Evolutionary conservation across 139 green algal species (phyloP).

Genomic region (Deuterostichococcus epilithicus): DNA sequence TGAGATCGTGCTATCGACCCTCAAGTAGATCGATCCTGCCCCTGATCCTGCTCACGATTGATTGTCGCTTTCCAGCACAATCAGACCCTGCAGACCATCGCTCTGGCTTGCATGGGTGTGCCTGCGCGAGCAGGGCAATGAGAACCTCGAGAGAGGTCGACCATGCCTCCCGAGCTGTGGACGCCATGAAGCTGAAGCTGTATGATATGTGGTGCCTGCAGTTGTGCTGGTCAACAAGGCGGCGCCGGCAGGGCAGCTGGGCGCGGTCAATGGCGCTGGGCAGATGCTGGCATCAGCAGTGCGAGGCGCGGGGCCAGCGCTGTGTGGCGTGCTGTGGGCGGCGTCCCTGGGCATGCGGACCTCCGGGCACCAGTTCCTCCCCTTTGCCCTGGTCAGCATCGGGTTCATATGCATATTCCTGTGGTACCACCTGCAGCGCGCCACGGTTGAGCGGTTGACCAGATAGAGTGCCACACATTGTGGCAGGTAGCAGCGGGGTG

Average conservation of each 20-base stretch:
- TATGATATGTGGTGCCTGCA: constrained; percentile 35
- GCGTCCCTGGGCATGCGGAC: constrained; percentile 24
- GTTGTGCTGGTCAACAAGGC: constrained; percentile 46
- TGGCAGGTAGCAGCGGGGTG: too few species aligned
- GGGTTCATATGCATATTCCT: not conserved
- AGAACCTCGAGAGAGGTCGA: too few species aligned
- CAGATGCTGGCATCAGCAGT: constrained; percentile 58
- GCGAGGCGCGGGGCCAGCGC: constrained; percentile 46
- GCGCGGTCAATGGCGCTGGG: constrained; percentile 62
- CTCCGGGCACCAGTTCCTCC: constrained; percentile 51
- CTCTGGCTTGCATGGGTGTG: too few species aligned
- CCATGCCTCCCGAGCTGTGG: too few species aligned
- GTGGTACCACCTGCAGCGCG: not conserved
- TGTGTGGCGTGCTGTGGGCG: constrained; percentile 58
- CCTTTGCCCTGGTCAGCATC: constrained; percentile 37
- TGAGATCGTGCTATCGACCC: too few species aligned
- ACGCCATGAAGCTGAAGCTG: too few species aligned
- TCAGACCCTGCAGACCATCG: too few species aligned
- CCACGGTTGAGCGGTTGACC: not conserved
- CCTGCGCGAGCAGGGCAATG: too few species aligned
- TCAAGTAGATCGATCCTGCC: too few species aligned
- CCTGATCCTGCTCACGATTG: too few species aligned
- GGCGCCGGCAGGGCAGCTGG: constrained; percentile 33
- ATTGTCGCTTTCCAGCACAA: too few species aligned
- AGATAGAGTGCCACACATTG: too few species aligned